phyloP scores from a whole-genome alignment of 257 asterid genomes.

The Henckelia pumila region DNA sequence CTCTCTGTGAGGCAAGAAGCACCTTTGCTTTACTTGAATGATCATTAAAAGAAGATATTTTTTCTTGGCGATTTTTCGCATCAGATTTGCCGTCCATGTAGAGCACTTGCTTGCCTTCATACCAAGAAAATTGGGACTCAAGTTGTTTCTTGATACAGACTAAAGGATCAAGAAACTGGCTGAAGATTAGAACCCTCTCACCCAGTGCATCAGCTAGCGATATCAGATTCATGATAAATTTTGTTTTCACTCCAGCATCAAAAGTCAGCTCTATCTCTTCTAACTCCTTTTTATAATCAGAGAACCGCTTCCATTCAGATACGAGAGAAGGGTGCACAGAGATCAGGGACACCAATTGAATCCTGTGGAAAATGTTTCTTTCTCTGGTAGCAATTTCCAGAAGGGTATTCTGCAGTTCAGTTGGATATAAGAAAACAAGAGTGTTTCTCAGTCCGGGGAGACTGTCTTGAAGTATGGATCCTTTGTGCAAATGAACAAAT shows the following conservation, averaged over 20 bases:
- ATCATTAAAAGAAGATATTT: constrained; percentile 45
- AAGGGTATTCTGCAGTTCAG: constrained; percentile 39
- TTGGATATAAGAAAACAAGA: constrained; percentile 50
- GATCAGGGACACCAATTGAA: constrained; percentile 41
- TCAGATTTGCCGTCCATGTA: constrained; percentile 51
- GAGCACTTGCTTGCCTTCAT: constrained; percentile 42
- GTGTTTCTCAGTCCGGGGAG: constrained; percentile 64
- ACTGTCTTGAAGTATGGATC: constrained; percentile 46
- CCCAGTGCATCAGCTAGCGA: constrained; percentile 34
- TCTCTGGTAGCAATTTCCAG: constrained; percentile 29
- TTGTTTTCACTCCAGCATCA: constrained; percentile 54
- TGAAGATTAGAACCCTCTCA: constrained; percentile 67
- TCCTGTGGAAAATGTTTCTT: constrained; percentile 19
- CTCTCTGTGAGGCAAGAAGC: constrained; percentile 49
- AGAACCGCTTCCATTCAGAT: constrained; percentile 9
- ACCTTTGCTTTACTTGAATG: constrained; percentile 46
- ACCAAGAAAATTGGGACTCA: constrained; percentile 33
- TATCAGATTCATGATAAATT: constrained; percentile 49
- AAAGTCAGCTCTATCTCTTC: constrained; percentile 24
- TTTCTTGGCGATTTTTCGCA: constrained; percentile 36
- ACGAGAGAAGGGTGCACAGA: constrained; percentile 72
- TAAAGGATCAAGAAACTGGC: constrained; percentile 45
- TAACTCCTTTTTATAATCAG: constrained; percentile 7
- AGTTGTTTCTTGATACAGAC: constrained; percentile 38
- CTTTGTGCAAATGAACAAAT: constrained; percentile 61